Base-by-base conservation (phyloP, 352 stramenopile species). In the Globisporangium splendens region DNA sequence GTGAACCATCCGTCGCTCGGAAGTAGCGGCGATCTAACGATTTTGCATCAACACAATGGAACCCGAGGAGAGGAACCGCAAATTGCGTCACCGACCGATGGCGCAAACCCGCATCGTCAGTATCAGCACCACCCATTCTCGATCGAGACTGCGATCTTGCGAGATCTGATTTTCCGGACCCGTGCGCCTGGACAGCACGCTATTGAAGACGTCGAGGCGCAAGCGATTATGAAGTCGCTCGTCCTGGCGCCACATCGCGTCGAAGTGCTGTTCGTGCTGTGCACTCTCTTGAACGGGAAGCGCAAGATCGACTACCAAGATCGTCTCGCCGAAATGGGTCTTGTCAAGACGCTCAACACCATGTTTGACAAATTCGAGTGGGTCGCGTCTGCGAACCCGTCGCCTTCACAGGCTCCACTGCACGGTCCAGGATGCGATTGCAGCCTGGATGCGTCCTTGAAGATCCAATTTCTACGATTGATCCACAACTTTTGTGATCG, bases 401-500 rank as follows among this genome's bases (percentile, higher is more conserved):
- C 72, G 21, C 72, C 72, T 18, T 51, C 77, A 0, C 76, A 90
- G 46, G 66, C 79, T 20, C 82, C 82, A 6, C 61, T 94, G 1
- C 84, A 94, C 50, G 84, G 84, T 8, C 84, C 84, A 24, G 84
- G 82, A 1, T 98, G 96, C 55, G 93, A 98, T 56, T 99, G 95
- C 73, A 98, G 94, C 61, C 76, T 97, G 33, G 95, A 98, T 52
- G 95, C 83, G 42, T 96, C 93, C 15, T 63, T 98, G 18, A 95
- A 97, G 66, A 97, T 99, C 43, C 95, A 98, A 70, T 98, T 97
- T 60, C 68, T 99, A 55, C 79, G 95, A 1, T 62, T 98, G 12
- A 89, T 99, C 42, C 96, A 98, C 73, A 98, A 98, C 58, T 98
- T 98, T 57, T 98, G 95, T 54, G 96, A 99, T 56, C 86, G 93